Evolutionary conservation across 2,329 filamentous ascomycete genomes (phyloP).

Genomic region (Ascosphaera acerosa): DNA sequence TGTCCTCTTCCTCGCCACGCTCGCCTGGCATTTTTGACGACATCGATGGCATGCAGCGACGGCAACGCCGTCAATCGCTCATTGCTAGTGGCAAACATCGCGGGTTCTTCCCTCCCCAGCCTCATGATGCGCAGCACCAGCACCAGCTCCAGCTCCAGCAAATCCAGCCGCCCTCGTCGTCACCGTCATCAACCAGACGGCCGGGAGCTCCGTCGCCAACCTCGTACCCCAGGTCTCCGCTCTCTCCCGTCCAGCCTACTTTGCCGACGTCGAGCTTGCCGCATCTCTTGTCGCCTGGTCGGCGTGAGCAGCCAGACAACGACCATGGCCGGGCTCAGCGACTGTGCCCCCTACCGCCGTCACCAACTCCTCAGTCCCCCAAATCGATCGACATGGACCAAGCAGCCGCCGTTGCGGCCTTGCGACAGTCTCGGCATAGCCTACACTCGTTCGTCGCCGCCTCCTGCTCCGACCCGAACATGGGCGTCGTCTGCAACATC

Average conservation of each 20-base stretch:
- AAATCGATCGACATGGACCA: neutral
- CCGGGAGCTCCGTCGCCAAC: neutral
- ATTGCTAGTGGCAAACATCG: neutral
- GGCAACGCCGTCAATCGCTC: neutral
- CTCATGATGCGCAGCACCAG: conserved; percentile 1
- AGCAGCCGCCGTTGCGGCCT: neutral
- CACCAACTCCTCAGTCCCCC: neutral
- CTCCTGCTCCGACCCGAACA: neutral
- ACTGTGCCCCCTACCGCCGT: neutral
- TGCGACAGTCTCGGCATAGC: neutral
- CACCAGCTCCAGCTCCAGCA: too few relatives aligned
- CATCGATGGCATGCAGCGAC: neutral
- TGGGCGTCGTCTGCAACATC: neutral
- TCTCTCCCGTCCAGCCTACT: neutral
- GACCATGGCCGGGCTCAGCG: neutral
- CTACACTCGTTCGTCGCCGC: neutral
- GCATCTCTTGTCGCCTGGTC: neutral
- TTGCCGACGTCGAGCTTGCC: neutral
- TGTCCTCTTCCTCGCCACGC: neutral
- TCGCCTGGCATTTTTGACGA: neutral
- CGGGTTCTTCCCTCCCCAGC: neutral
- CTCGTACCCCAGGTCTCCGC: conserved; percentile 1
- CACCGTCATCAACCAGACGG: too few relatives aligned
- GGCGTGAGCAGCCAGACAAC: neutral
- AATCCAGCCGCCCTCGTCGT: too few relatives aligned